Evolutionary conservation across 2,329 filamentous ascomycete genomes (phyloP), one percentile per base, ranked within the genome.

Genomic region (Alternaria ethzedia): DNA sequence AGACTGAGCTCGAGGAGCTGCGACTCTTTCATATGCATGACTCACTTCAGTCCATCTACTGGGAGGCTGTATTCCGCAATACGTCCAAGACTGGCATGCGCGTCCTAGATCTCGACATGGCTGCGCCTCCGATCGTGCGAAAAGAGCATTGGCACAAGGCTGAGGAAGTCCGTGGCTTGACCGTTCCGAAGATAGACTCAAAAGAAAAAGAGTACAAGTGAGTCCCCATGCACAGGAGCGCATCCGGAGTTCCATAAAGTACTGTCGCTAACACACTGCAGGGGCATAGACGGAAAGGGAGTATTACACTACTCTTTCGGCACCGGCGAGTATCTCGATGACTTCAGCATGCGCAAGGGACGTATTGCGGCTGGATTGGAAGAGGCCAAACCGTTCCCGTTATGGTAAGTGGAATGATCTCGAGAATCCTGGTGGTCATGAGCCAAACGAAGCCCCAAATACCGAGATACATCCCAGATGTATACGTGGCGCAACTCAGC

Each of bases 271-370:
- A 60, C 21, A 36, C 17, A 43, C 6, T 43, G 1, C 58, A 77
- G 73, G 50, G 77, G 77, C 9, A 44, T 67, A 2, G 72, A 76
- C 17, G 77, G 77, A 9, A 73, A 70, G 23, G 77, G 76, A 3
- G 51, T 70, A 4, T 58, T 79, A 6, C 71, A 79, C 61, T 69
- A 74, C 54, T 47, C 43, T 0, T 66, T 72, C 23, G 77, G 77
- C 1, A 70, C 68, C 25, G 76, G 76, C n/a, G 76, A 79, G 49
- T 79, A 79, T 44, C 73, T 79, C 4, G 77, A 79, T 57, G 52
- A 64, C 43, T 66, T 71, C 26, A 74, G 71, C 43, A 79, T 79
- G 47, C 69, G 73, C 17, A 76, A 74, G 50, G 75, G 73, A 13
- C 75, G 77, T n/a, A 72, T 76, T 17, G 65, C 73, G 2, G 68